These are phyloP conservation scores for Barnettozyma botsteinii DNA, from an alignment of 805 yeast species.

Conservation along the genomic window DNA sequence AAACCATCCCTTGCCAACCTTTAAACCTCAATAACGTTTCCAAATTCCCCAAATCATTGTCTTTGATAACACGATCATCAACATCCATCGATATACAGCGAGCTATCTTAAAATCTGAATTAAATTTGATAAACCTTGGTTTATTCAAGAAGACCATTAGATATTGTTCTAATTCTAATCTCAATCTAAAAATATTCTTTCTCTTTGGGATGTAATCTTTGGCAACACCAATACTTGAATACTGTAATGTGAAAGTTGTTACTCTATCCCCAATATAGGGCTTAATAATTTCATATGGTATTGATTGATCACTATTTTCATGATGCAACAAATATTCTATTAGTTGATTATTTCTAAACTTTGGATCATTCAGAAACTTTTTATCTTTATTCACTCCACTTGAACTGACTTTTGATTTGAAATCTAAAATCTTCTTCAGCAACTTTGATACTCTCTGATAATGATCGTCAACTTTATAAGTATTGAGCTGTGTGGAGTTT, in stretches of 20 bases:
- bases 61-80: constrained; percentile 6
- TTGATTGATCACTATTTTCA: not conserved
- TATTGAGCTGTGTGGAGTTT: constrained; percentile 14
- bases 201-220: constrained; percentile 3
- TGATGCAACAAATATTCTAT: not conserved
- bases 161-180: constrained; percentile 12
- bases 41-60: not conserved
- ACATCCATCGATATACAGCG: constrained; percentile 6
- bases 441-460: not conserved
- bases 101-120: constrained; percentile 5
- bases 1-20: constrained; percentile 8
- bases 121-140: constrained; percentile 2
- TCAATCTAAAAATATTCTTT: constrained; percentile 4
- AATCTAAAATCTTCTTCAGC: constrained; percentile 2
- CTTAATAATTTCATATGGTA: constrained; percentile 4
- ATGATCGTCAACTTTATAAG: constrained; percentile 5
- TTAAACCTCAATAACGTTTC: constrained; percentile 6
- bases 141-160: constrained; percentile 4
- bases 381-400: not conserved
- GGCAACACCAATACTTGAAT: constrained; percentile 8
- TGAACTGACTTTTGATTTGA: constrained; percentile 1
- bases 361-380: constrained; percentile 2
- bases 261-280: constrained; percentile 8
- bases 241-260: constrained; percentile 9
- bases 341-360: not conserved